phyloP scores from a whole-genome alignment of 208 protist species.

The Leishmania aethiopica region DNA sequence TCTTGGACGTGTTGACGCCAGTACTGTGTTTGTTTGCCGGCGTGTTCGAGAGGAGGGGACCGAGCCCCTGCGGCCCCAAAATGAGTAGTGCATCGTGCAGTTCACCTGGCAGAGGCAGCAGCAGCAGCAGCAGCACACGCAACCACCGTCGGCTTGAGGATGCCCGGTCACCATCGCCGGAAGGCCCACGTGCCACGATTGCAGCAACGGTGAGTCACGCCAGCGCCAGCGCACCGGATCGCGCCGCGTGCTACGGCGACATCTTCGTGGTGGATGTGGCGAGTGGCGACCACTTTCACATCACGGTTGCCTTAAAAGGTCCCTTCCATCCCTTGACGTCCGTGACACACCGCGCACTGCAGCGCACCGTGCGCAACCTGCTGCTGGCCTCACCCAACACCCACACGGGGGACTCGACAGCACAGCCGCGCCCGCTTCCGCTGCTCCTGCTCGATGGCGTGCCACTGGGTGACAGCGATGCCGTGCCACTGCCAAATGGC shows the following conservation, averaged over 20 bases:
- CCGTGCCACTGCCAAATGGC: constrained; percentile 17
- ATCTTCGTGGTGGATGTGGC: constrained; percentile 16
- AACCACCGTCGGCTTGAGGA: not conserved
- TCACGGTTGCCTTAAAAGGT: constrained; percentile 14
- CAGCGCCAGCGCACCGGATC: constrained; percentile 3
- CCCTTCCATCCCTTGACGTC: constrained; percentile 17
- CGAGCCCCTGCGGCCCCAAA: not conserved
- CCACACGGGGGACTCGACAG: not conserved
- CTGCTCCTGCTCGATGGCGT: constrained; percentile 26
- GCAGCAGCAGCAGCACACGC: constrained; percentile 1
- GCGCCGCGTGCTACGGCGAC: constrained; percentile 9
- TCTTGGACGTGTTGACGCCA: not conserved
- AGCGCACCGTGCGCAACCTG: constrained; percentile 13
- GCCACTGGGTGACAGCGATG: constrained; percentile 18
- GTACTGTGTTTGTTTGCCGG: not conserved
- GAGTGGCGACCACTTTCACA: constrained; percentile 22
- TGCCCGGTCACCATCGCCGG: not conserved
- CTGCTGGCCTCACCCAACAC: not conserved
- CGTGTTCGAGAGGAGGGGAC: not conserved
- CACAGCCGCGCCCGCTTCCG: constrained; percentile 7
- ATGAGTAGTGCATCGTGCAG: not conserved
- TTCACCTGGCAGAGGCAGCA: not conserved
- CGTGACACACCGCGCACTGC: constrained; percentile 24
- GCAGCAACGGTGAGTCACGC: not conserved
- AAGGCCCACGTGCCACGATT: not conserved